Evolutionary conservation across 192 early-diverging fungal species (phyloP), one percentile per base, ranked within the genome.

Genomic region (Phlyctochytrium planicorne): DNA sequence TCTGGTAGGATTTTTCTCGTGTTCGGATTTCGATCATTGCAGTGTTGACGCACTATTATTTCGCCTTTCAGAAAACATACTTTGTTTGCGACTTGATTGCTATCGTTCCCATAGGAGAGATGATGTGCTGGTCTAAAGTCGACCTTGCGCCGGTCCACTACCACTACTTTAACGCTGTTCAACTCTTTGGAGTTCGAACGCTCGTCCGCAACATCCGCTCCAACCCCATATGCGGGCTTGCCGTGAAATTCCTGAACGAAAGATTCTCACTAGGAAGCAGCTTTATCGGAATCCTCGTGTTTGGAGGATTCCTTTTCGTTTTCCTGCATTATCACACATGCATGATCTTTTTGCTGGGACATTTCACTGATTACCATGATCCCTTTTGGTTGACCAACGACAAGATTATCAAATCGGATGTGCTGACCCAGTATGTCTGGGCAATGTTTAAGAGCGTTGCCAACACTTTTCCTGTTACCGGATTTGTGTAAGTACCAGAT

Each of bases 241-340:
- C 69, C 4, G 66, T 63, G 10, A 35, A 47, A 12, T 20, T 52
- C 12, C 20, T 79, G 17, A 61, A 74, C 37, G 30, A 50, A 32
- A 63, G 40, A 3, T 60, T 80, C 30, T 66, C 69, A 33, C 68
- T 81, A 25, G 76, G 76, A 24, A 59, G 50, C 25, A 72, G 62
- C 33, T 81, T 81, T 53, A 73, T 73, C 70, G 75, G 64, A 20
- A 75, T 81, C 20, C 73, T 75, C 34, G 50, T 75, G 30, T 73
- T 79, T 30, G 66, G 55, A 16, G 72, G 63, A 16, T 27, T 75
- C n/a, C 36, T 81, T 52, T 40, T 60, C 3, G 59, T 62, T 2
- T 81, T 75, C 56, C 62, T 81, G 24, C 79, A 81, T 60, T 64
- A 79, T 0, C 74, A 79, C 32, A 69, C 67, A 4, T 81, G 79